phyloP scores from a whole-genome alignment of 805 yeast genomes.

The Lipomyces kockii region DNA sequence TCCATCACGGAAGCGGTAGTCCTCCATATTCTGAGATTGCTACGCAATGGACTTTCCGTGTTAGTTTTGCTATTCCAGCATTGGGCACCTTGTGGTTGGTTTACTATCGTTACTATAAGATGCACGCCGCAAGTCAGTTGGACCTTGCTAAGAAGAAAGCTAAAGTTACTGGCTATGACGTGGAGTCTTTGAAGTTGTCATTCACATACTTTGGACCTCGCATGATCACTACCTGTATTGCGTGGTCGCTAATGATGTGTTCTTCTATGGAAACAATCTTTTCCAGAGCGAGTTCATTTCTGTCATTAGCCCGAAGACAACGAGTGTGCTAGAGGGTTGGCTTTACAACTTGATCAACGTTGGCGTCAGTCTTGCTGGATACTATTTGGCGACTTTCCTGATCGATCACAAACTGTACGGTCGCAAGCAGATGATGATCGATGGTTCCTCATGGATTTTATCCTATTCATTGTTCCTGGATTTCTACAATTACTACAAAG shows the following conservation, averaged over 20 bases:
- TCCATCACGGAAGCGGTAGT: constrained; percentile 43
- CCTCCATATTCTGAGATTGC: constrained; percentile 44
- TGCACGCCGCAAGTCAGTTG: constrained; percentile 45
- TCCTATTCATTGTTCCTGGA: constrained; percentile 54
- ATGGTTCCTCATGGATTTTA: constrained; percentile 60
- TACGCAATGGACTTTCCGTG: constrained; percentile 49
- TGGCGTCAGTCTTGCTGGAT: constrained; percentile 68
- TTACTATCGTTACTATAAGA: constrained; percentile 47
- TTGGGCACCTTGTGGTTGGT: constrained; percentile 48
- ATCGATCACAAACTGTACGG: constrained; percentile 57
- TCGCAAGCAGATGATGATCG: constrained; percentile 61
- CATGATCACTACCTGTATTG: constrained; percentile 55
- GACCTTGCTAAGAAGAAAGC: constrained; percentile 43
- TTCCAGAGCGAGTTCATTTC: constrained; percentile 49
- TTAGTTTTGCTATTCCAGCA: constrained; percentile 48
- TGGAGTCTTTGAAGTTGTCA: constrained; percentile 41
- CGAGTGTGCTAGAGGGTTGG: constrained; percentile 59
- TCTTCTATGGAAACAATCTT: constrained; percentile 67
- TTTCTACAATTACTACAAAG: constrained; percentile 51
- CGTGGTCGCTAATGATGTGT: constrained; percentile 70
- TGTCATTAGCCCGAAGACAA: constrained; percentile 53
- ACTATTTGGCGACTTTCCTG: constrained; percentile 61
- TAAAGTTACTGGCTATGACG: constrained; percentile 48
- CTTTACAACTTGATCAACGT: constrained; percentile 48
- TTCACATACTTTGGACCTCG: constrained; percentile 44